Base-by-base conservation (phyloP, 108 stramenopile species). In the Mediolabrus comicus region DNA sequence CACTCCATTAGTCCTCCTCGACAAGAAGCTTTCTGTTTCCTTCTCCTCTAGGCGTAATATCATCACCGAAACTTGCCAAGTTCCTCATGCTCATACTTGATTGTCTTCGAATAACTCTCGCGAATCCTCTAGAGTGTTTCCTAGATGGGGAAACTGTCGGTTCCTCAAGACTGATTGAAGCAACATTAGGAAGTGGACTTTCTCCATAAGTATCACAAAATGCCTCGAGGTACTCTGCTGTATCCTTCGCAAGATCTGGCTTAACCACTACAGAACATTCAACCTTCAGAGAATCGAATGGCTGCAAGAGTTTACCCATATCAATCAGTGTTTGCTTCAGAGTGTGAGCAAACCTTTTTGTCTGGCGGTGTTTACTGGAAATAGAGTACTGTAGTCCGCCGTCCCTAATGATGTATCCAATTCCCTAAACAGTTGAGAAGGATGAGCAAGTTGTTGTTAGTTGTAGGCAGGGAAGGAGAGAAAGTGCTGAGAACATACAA, bases 361-460 rank as follows among this genome's bases (percentile, higher is more conserved):
- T 95, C 68, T 92, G 94, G 19, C 91, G 83, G 51, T 91, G 90
- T 54, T 95, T 95, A 65, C 81, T 85, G 13, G 77, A 83, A 35
- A 92, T 86, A 30, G 86, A 79, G 61, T 86, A 95, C 22, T 88
- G 82, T 24, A 95, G 33, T 13, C 86, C 83, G 32, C 72, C 32
- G 29, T 95, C 91, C 51, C 90, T 89, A 65, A 92, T 95, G 30
- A 95, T 90, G 74, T 95, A 95, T 8, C 94, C 94, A 31, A 95
- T 80, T 30, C 94, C 93, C 67, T 84, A 84, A 9, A 86, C 89
- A 2, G 82, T n/a, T n/a, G n/a, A n/a, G n/a, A n/a, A n/a, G n/a
- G n/a, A n/a, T n/a, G n/a, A n/a, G n/a, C n/a, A n/a, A n/a, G n/a
- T n/a, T n/a, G n/a, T n/a, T n/a, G n/a, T n/a, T n/a, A n/a, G n/a